Conservation (phyloP, 352 stramenopile species). For the Phytophthora vignae region DNA sequence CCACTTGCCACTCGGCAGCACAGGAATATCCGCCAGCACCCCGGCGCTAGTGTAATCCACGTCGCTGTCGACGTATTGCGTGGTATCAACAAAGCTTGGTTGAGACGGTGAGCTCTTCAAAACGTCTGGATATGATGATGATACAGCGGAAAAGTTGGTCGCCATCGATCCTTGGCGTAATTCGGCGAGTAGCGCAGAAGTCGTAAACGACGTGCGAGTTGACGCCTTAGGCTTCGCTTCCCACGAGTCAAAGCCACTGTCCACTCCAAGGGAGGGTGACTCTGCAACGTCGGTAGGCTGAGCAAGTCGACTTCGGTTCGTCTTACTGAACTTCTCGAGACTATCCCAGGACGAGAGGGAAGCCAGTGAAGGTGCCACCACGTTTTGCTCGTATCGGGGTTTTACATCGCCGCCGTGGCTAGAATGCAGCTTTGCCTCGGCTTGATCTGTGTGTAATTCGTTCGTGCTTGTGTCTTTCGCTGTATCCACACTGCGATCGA, state of each 20-base stretch:
- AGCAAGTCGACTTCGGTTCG: constrained; percentile 62
- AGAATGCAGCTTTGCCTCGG: constrained; percentile 15
- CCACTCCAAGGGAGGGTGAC: not conserved
- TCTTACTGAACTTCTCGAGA: constrained; percentile 86
- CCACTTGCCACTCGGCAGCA: constrained; percentile 65
- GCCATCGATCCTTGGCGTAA: constrained; percentile 19
- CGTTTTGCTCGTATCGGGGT: not conserved
- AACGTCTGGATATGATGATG: not conserved
- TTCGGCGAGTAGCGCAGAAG: constrained; percentile 30
- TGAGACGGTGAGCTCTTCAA: not conserved
- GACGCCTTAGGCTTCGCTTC: constrained; percentile 13
- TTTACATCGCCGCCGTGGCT: constrained; percentile 11
- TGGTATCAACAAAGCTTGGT: not conserved
- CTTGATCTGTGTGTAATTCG: not conserved
- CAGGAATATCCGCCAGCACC: constrained; percentile 49
- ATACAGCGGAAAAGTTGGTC: not conserved
- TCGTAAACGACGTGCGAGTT: constrained; percentile 21
- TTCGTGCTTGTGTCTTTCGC: not conserved
- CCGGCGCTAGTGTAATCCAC: not conserved
- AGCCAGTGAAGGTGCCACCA: constrained; percentile 7
- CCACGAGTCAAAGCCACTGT: not conserved
- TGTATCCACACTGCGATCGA: not conserved
- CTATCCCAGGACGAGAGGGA: constrained; percentile 64
- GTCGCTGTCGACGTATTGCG: not conserved
- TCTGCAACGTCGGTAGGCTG: constrained; percentile 22